phyloP scores from a whole-genome alignment of 176 grass and related monocot genomes.

The Sorghum bicolor region DNA sequence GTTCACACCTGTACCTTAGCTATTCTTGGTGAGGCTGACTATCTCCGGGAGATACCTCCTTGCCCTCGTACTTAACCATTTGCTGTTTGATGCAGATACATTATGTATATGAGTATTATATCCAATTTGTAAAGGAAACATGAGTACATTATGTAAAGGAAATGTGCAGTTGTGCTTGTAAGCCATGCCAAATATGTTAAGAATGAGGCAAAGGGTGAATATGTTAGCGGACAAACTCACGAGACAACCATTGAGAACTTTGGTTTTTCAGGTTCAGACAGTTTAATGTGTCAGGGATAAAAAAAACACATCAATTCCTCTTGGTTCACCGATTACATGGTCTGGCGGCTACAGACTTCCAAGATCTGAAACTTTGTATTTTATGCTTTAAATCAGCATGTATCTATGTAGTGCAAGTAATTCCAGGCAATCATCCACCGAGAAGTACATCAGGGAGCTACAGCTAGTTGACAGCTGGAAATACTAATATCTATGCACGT shows the following conservation, averaged over 20 bases:
- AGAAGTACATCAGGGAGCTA: background rate
- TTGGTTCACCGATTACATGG: background rate
- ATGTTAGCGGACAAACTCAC: constrained; percentile 2
- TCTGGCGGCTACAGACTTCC: background rate
- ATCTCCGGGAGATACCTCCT: background rate
- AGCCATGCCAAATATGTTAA: constrained; percentile 1
- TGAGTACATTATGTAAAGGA: constrained; percentile 12
- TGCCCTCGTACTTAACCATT: background rate
- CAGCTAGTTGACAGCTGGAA: background rate
- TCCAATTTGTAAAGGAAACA: background rate
- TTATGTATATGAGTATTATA: background rate
- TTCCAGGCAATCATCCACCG: background rate
- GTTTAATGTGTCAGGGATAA: background rate
- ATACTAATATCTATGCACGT: background rate
- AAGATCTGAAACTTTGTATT: background rate
- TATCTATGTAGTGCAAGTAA: background rate
- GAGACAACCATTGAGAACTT: background rate
- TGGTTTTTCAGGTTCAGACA: background rate
- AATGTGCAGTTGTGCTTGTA: constrained; percentile 15
- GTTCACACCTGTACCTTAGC: constrained; percentile 31
- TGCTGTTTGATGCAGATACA: constrained; percentile 24
- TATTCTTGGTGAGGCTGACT: constrained; percentile 27
- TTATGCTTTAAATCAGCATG: no score
- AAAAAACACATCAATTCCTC: background rate
- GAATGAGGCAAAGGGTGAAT: background rate